Evolutionary conservation across 2,329 filamentous ascomycete species (phyloP).

Genomic region (Scortechinia acanthostroma): DNA sequence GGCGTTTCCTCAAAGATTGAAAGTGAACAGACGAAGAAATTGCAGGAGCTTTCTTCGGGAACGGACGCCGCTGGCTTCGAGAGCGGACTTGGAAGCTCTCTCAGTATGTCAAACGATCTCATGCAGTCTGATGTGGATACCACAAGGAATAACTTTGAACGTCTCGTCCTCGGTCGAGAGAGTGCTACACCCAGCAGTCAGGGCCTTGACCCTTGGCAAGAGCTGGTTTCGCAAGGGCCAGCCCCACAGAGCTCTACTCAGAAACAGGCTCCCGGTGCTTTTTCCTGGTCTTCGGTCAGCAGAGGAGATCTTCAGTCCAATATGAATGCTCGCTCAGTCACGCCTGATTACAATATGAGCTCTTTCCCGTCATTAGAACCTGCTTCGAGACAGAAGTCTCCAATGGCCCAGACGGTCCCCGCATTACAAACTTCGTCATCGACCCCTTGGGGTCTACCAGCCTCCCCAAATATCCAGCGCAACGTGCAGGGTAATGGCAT

Average conservation of each 20-base stretch:
- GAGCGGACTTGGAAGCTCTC: constrained; percentile 42
- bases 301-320: background rate
- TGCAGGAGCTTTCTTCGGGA: constrained; percentile 71
- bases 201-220: background rate
- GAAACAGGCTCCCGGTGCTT: background rate
- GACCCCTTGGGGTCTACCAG: background rate
- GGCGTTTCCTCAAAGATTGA: constrained; percentile 73
- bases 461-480: background rate
- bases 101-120: background rate
- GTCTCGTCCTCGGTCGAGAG: background rate
- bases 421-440: background rate
- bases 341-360: background rate
- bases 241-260: background rate
- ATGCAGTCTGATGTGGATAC: background rate
- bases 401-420: background rate
- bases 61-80: constrained; percentile 39
- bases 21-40: constrained; percentile 78
- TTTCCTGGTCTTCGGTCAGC: background rate
- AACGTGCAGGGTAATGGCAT: background rate
- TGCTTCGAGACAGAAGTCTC: background rate
- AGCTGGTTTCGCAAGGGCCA: background rate
- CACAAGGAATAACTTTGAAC: constrained; percentile 1
- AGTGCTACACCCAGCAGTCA: background rate
- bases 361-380: constrained; percentile 1
- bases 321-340: background rate